A percentile compares a stretch with the other conserved stretches of the same genome.
phyloP scores from a whole-genome alignment of 768 basidiomycete species.

The Boletus sp. region DNA sequence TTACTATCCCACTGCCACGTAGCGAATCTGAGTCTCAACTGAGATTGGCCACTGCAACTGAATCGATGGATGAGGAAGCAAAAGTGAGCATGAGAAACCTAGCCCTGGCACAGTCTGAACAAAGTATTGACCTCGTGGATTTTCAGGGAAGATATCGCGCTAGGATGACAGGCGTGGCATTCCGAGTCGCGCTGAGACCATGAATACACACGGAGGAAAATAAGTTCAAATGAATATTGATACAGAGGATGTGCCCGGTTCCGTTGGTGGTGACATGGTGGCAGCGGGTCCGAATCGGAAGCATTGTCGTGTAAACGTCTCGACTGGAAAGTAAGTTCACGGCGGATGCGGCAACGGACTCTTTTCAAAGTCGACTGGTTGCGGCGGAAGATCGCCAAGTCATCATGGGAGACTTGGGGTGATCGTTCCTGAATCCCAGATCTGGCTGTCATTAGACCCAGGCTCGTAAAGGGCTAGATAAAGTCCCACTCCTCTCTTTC shows the following conservation, averaged over 20 bases:
- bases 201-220: no score
- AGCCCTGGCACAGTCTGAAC: no score
- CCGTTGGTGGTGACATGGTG: neutral
- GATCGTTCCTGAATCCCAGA: conserved; percentile 15
- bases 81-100: neutral
- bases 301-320: neutral
- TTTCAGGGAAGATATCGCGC: neutral
- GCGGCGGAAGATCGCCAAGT: conserved; percentile 22
- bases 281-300: conserved; percentile 16
- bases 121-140: no score
- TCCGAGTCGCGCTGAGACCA: no score
- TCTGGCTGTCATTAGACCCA: conserved; percentile 4
- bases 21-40: neutral
- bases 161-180: neutral
- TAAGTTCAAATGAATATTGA: neutral
- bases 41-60: neutral
- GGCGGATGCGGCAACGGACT: neutral
- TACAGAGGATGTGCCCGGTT: neutral
- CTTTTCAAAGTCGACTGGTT: neutral
- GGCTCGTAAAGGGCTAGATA: conserved; percentile 13
- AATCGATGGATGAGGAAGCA: neutral
- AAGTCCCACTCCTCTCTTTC: neutral
- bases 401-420: neutral
- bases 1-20: no score
- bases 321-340: neutral